These are phyloP conservation scores for Sicyos edulis DNA, from an alignment of 306 rosid species.

Conservation along the genomic window DNA sequence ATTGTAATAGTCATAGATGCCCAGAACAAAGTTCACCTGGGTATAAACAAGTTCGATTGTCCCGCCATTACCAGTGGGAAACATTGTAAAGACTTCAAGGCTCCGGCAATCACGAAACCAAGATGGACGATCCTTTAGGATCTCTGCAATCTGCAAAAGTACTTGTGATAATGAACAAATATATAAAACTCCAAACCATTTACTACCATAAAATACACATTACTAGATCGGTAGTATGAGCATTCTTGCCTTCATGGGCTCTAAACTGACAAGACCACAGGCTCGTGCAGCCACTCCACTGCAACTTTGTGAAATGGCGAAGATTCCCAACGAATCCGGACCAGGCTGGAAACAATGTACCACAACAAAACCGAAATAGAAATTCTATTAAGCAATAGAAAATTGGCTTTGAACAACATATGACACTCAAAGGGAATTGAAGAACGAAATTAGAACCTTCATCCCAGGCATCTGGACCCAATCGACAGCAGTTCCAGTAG, in stretches of 20 bases:
- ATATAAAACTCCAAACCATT: neutral
- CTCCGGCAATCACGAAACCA: slow-evolving; percentile 99
- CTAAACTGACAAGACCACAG: slow-evolving; percentile 93
- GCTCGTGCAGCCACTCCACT: slow-evolving; percentile 99
- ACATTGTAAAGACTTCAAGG: slow-evolving; percentile 81
- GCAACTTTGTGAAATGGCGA: slow-evolving; percentile 89
- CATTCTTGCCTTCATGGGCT: slow-evolving; percentile 69
- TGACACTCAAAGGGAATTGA: neutral
- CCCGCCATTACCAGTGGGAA: slow-evolving; percentile 88
- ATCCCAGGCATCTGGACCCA: slow-evolving; percentile 99
- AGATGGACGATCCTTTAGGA: slow-evolving; percentile 94
- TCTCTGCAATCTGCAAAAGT: slow-evolving; percentile 69
- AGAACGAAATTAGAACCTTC: slow-evolving; percentile 51
- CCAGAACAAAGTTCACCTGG: slow-evolving; percentile 44
- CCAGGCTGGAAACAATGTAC: slow-evolving; percentile 58
- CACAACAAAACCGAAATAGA: neutral
- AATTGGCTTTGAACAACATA: neutral
- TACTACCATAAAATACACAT: neutral
- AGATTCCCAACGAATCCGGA: slow-evolving; percentile 99
- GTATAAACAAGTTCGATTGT: slow-evolving; percentile 84
- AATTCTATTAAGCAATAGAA: neutral
- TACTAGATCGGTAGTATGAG: neutral
- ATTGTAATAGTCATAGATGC: slow-evolving; percentile 10
- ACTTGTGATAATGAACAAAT: neutral
- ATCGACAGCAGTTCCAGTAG: slow-evolving; percentile 99